These are phyloP conservation scores for Achlya hypogyna DNA, from an alignment of 352 stramenopile species.

Conservation along the genomic window DNA sequence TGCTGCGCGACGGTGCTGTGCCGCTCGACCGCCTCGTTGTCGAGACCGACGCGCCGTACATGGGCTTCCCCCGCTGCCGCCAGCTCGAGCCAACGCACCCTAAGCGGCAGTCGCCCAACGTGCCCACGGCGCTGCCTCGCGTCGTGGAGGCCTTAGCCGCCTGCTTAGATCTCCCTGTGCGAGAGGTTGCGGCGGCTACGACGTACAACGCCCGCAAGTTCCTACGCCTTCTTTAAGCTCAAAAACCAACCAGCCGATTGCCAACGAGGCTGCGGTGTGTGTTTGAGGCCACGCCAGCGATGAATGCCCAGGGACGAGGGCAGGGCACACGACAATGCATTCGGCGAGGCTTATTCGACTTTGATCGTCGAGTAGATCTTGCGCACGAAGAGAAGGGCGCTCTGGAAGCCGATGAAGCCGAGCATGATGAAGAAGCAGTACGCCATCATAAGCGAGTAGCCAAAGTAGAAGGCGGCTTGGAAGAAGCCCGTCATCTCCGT, in stretches of 20 bases:
- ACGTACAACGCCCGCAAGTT: conserved; percentile 61
- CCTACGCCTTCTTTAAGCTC: conserved; percentile 34
- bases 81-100: conserved; percentile 23
- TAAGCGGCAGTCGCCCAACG: conserved; percentile 75
- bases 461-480: conserved; percentile 96
- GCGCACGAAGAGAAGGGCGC: conserved; percentile 92
- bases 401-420: conserved; percentile 93
- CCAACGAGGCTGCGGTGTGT: no score
- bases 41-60: conserved; percentile 90
- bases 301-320: no score
- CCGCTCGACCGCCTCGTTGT: conserved; percentile 78
- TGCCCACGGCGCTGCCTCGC: conserved; percentile 49
- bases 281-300: no score
- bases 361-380: conserved; percentile 98
- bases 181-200: conserved; percentile 55
- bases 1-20: conserved; percentile 47
- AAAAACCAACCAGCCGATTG: no score
- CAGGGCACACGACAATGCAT: no score
- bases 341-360: conserved; percentile 90
- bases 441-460: conserved; percentile 95
- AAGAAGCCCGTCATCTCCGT: conserved; percentile 94
- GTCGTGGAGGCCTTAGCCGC: conserved; percentile 50
- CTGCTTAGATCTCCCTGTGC: conserved; percentile 31
- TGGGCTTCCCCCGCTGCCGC: conserved; percentile 72
- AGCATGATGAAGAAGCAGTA: conserved; percentile 98